Evolutionary conservation across 202 grass and related monocot genomes (phyloP).

Genomic region (Brachypodium distachyon): DNA sequence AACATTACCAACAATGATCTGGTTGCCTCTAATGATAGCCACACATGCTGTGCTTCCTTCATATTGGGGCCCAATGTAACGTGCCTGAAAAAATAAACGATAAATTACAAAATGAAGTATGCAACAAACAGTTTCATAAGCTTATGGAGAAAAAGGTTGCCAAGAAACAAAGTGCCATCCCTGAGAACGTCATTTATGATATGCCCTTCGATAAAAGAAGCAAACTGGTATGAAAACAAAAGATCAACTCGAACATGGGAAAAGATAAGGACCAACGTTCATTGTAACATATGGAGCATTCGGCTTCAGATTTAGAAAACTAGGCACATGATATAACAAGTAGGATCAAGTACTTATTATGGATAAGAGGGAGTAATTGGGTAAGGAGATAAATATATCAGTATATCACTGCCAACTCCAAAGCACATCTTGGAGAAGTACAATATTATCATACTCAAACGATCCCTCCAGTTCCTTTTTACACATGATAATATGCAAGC

Average conservation of each 20-base stretch:
- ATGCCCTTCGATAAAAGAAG: neutral
- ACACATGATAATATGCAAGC: conserved; percentile 7
- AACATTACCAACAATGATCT: conserved; percentile 9
- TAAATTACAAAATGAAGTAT: neutral
- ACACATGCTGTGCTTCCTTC: conserved; percentile 28
- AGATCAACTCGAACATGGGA: neutral
- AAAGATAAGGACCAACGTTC: neutral
- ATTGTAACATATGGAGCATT: neutral
- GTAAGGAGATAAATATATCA: neutral
- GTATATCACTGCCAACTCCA: neutral
- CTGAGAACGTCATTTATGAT: neutral
- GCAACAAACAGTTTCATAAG: neutral
- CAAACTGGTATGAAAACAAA: neutral
- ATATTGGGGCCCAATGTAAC: neutral
- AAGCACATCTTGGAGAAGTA: neutral
- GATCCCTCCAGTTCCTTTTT: neutral
- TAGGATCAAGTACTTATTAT: no score
- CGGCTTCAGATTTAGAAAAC: neutral
- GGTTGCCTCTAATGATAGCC: neutral
- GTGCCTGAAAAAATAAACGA: neutral
- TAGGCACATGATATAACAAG: neutral
- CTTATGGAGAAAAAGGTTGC: neutral
- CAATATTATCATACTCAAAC: neutral
- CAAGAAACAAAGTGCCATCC: neutral
- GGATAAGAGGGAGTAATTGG: no score